phyloP scores from a whole-genome alignment of 371 early-diverging fungal genomes.

The Mucor circinelloides region DNA sequence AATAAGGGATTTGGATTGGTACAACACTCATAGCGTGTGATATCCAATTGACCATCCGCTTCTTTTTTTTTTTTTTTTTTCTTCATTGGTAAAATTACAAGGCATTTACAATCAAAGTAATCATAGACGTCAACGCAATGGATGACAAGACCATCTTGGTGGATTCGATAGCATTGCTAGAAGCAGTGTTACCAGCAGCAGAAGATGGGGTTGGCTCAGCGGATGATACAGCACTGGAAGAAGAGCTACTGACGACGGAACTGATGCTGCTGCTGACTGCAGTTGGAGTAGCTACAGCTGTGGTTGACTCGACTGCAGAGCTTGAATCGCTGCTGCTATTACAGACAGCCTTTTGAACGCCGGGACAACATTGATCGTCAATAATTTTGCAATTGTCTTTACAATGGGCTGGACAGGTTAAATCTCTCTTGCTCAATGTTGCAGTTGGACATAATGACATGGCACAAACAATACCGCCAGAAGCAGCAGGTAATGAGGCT shows the following conservation, averaged over 20 bases:
- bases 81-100: no score
- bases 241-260: not conserved
- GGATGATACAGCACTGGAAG: not conserved
- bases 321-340: not conserved
- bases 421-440: not conserved
- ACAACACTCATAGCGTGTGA: not conserved
- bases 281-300: not conserved
- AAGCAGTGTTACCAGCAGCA: not conserved
- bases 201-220: not conserved
- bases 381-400: constrained; percentile 12
- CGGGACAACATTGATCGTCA: constrained; percentile 29
- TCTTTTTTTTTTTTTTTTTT: no score
- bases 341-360: constrained; percentile 22
- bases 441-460: constrained; percentile 21
- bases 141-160: not conserved
- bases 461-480: constrained; percentile 17
- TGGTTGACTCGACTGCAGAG: not conserved
- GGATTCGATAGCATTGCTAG: not conserved
- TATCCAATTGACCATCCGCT: not conserved
- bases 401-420: constrained; percentile 16
- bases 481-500: not conserved
- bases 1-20: no score
- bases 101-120: not conserved
- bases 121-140: not conserved
- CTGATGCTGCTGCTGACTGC: not conserved